phyloP scores from a whole-genome alignment of 2,329 filamentous ascomycete genomes.

The Alternaria ethzedia region DNA sequence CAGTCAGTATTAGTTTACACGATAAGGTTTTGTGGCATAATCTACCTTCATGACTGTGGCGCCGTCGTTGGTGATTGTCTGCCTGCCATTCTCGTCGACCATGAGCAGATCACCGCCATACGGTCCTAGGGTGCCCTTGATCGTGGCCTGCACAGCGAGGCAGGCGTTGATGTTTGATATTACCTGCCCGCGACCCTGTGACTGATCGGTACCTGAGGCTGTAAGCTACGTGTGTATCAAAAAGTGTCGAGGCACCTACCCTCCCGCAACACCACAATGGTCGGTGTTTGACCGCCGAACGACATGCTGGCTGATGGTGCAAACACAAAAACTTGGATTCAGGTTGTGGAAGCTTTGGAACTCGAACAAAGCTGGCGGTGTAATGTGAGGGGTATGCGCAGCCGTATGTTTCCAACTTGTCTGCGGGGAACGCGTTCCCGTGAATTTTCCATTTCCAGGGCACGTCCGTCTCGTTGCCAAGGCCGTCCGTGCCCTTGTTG shows the following conservation, averaged over 20 bases:
- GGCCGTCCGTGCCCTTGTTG: conserved; percentile 19
- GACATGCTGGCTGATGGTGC: conserved; percentile 69
- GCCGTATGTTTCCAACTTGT: conserved; percentile 28
- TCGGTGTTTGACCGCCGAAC: conserved; percentile 96
- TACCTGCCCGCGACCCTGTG: conserved; percentile 95
- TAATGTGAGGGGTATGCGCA: conserved; percentile 19
- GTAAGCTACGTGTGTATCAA: conserved; percentile 25
- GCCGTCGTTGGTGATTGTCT: conserved; percentile 99
- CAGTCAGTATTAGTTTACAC: conserved; percentile 5
- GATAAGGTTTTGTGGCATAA: background rate
- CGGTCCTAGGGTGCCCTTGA: conserved; percentile 93
- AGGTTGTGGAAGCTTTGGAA: background rate
- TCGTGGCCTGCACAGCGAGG: conserved; percentile 90
- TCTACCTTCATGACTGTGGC: conserved; percentile 97
- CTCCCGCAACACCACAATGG: conserved; percentile 97
- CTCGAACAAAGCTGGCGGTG: conserved; percentile 2
- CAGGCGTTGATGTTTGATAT: conserved; percentile 99
- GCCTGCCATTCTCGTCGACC: conserved; percentile 91
- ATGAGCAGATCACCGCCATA: conserved; percentile 97
- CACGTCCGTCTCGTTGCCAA: conserved; percentile 19
- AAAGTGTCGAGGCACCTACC: conserved; percentile 64
- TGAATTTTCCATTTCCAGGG: conserved; percentile 33
- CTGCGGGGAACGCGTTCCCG: conserved; percentile 35
- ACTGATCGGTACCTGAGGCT: conserved; percentile 85
- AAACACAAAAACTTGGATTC: conserved; percentile 4